Percentiles rank a stretch among this genome's conserved stretches.
phyloP scores from a whole-genome alignment of 306 rosid species.

The Astragalus glycyphyllos region DNA sequence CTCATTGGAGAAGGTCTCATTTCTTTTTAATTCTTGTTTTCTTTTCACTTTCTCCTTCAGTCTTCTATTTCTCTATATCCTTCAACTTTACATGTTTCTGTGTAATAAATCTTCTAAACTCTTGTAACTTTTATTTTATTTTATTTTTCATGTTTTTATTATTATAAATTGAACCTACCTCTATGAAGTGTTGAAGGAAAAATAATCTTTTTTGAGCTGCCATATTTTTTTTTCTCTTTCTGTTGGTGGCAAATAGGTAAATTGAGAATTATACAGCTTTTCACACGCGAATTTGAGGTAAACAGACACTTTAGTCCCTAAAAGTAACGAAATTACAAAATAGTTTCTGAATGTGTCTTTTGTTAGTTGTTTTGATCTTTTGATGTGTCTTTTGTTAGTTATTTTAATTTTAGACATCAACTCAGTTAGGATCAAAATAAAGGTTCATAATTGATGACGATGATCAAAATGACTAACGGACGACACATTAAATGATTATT shows the following conservation, averaged over 20 bases:
- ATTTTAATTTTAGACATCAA: too few relatives aligned
- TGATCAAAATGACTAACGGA: too few relatives aligned
- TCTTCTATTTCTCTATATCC: constrained; percentile 3
- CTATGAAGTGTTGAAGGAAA: constrained; percentile 23
- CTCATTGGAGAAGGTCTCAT: constrained; percentile 79
- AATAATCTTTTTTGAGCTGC: background rate
- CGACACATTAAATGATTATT: too few relatives aligned
- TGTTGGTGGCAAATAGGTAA: background rate
- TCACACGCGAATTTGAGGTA: too few relatives aligned
- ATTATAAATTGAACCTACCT: constrained; percentile 16
- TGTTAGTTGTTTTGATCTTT: too few relatives aligned
- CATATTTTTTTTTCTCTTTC: background rate
- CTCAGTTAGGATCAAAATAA: too few relatives aligned
- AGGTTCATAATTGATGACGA: too few relatives aligned
- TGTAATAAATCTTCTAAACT: background rate
- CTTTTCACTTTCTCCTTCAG: constrained; percentile 5
- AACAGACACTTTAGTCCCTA: too few relatives aligned
- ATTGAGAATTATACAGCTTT: background rate
- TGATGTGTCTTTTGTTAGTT: too few relatives aligned
- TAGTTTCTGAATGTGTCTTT: too few relatives aligned
- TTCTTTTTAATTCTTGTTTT: constrained; percentile 44
- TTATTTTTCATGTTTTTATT: constrained; percentile 11
- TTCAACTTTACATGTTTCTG: background rate
- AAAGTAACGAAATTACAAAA: too few relatives aligned
- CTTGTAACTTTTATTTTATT: background rate